phyloP scores from a whole-genome alignment of 208 protist genomes.

The Leishmania aethiopica region DNA sequence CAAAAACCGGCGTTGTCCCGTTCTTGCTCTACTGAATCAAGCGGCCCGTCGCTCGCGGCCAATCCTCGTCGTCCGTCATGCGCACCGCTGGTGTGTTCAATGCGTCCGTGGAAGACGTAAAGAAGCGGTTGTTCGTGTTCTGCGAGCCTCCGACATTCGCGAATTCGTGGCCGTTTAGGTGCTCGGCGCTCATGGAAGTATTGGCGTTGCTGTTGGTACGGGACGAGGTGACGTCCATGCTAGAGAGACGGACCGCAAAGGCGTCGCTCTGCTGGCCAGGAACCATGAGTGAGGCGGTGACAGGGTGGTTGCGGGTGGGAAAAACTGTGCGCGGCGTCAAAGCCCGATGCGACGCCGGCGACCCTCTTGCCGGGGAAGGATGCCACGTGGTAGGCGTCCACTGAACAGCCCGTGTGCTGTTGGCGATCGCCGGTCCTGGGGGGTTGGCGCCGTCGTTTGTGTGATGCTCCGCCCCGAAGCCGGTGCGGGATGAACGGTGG shows the following conservation, averaged over 20 bases:
- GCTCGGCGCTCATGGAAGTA: constrained; percentile 24
- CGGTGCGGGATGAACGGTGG: background rate
- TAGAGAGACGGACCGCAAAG: constrained; percentile 10
- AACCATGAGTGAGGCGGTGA: background rate
- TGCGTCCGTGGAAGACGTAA: constrained; percentile 26
- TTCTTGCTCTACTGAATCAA: constrained; percentile 17
- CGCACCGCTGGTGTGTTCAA: constrained; percentile 30
- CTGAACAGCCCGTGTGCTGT: background rate
- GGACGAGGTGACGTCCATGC: constrained; percentile 11
- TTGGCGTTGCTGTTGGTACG: constrained; percentile 22
- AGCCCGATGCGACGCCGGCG: constrained; percentile 15
- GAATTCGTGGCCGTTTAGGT: constrained; percentile 22
- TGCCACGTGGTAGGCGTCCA: constrained; percentile 9
- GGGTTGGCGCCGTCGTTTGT: constrained; percentile 4
- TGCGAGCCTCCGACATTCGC: background rate
- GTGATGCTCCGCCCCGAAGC: background rate
- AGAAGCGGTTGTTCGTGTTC: constrained; percentile 14
- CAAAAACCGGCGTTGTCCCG: background rate
- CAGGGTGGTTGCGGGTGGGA: background rate
- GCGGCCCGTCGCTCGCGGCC: constrained; percentile 12
- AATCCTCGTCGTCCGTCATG: constrained; percentile 28
- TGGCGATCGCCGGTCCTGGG: background rate
- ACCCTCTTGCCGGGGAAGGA: constrained; percentile 3
- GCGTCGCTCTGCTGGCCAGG: constrained; percentile 10
- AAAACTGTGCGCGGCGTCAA: constrained; percentile 11